Base-by-base conservation (phyloP, 2,329 filamentous ascomycete species). In the Phaeosphaeriaceae sp. region DNA sequence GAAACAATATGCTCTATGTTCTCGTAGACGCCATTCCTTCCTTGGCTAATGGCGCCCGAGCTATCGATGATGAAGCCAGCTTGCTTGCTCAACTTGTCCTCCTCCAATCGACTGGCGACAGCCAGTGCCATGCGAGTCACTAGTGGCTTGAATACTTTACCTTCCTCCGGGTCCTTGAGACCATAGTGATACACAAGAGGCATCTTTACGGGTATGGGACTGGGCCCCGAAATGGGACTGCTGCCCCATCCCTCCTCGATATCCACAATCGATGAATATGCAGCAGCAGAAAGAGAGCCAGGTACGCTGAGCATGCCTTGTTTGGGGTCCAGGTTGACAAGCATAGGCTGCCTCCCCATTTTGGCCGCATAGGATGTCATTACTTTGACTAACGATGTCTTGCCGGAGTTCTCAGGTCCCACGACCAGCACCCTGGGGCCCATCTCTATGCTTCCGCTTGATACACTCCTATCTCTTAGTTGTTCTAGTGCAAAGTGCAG, bases 121-220 rank as follows among this genome's bases (percentile, higher is more conserved):
- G 89, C 87, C 15, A 93, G 81, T 0, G 91, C 92, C 68, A 97
- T 79, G 54, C 88, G 83, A 37, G 87, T 89, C 18, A 90, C 78
- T 52, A 97, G 76, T 11, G 87, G 83, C 66, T 85, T 88, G 76
- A 89, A 97, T 35, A 93, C 76, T 28, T 79, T 82, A 21, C 67
- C 80, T 41, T 91, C 88, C 60, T 91, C 87, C 0, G 90, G 83
- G 54, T 81, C 85, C 43, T 84, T 81, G 55, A 88, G 79, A 13
- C 94, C 93, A 71, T 90, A 96, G 73, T 92, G 90, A 70, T 96
- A 96, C 21, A 93, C 91, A 45, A 99, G 77, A 4, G 94, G 94
- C 62, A 96, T 80, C 78, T 97, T 97, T 43, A 96, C 90, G 0
- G 93, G 92, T 15, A 96, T 86, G 0, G 87, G 84, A 61, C 88